Percentiles rank a stretch among this genome's conserved stretches.
Conservation (phyloP, 2,329 filamentous ascomycete species). For the Tolypocladium amazonense region DNA sequence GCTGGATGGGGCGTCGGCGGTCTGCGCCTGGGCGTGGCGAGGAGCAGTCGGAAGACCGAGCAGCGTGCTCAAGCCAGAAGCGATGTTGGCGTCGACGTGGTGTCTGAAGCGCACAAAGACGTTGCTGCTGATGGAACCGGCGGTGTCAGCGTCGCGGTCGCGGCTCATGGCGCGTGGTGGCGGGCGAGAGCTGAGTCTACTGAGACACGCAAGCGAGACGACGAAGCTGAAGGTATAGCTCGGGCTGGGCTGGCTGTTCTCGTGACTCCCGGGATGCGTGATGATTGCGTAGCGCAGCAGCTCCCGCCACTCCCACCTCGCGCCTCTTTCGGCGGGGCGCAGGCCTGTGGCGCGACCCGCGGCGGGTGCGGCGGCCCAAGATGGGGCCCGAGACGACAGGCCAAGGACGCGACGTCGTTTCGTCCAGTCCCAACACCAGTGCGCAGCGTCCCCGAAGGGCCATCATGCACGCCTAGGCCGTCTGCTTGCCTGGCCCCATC, state of each 20-base stretch:
- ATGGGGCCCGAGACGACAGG: not conserved
- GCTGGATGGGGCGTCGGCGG: not conserved
- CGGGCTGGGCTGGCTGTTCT: not conserved
- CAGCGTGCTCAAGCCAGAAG: slow-evolving; percentile 12
- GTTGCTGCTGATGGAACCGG: slow-evolving; percentile 2
- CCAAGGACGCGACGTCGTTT: not conserved
- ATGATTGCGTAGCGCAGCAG: not conserved
- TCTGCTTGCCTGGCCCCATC: not conserved
- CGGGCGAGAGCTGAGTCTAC: not conserved
- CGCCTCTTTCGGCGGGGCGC: not conserved
- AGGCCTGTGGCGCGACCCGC: not conserved
- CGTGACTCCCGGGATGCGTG: not conserved
- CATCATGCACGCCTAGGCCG: not conserved
- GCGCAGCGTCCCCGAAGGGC: not conserved
- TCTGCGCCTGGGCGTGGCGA: not conserved
- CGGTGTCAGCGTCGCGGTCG: slow-evolving; percentile 8
- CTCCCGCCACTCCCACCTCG: not conserved
- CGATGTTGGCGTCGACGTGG: slow-evolving; percentile 26
- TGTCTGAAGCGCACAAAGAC: slow-evolving; percentile 9
- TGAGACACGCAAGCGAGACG: not conserved
- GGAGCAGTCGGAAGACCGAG: slow-evolving; percentile 3
- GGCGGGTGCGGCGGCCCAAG: not conserved
- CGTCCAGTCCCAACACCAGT: not conserved
- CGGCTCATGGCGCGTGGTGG: slow-evolving; percentile 7
- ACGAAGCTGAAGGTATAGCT: not conserved